Evolutionary conservation across 148 eudicot species (phyloP).

Genomic region (Cornus florida): DNA sequence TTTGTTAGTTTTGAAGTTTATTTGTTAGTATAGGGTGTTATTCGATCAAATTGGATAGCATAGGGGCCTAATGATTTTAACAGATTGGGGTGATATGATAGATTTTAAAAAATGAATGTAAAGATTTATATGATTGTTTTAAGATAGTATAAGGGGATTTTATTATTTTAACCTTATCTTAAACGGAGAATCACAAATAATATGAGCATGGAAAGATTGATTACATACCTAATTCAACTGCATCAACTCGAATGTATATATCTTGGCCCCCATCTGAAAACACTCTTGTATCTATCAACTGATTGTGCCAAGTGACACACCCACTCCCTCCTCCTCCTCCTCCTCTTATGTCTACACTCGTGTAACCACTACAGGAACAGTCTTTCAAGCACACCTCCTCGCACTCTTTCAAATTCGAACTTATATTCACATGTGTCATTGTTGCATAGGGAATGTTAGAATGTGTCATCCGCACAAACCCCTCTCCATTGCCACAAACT

Average conservation of each 20-base stretch:
- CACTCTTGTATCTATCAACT: conserved; percentile 35
- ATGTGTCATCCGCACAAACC: conserved; percentile 32
- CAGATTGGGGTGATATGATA: no score
- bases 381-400: conserved; percentile 33
- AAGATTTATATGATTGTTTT: no score
- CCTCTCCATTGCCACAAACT: conserved; percentile 37
- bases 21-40: no score
- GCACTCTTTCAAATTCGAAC: conserved; percentile 25
- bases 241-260: conserved; percentile 38
- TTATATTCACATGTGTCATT: conserved; percentile 21
- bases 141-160: no score
- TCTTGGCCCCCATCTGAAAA: conserved; percentile 42
- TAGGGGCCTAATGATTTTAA: no score
- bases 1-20: no score
- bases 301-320: conserved; percentile 31
- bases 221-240: conserved; percentile 31
- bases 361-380: conserved; percentile 47
- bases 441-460: conserved; percentile 48
- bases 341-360: conserved; percentile 29
- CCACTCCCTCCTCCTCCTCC: conserved; percentile 41
- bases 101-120: no score
- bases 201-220: neutral
- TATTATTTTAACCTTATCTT: no score
- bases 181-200: no score
- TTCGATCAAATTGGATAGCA: no score